Conservation (phyloP, 352 stramenopile genomes). For the Globisporangium perplexum region DNA sequence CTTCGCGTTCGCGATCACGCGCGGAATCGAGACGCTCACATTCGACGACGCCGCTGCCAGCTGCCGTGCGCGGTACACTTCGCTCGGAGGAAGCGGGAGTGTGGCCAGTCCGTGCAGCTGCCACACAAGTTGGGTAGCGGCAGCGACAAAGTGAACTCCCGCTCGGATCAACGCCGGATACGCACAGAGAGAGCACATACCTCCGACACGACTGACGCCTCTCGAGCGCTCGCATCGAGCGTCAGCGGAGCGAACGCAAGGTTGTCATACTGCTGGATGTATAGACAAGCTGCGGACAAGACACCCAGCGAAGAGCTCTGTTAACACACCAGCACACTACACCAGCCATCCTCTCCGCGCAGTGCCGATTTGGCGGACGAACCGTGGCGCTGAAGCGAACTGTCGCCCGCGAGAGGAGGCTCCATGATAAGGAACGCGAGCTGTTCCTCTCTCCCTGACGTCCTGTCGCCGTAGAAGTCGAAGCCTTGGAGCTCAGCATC, state of each 20-base stretch:
- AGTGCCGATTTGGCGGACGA: background rate
- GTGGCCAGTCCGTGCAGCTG: slow-evolving; percentile 2
- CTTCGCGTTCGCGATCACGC: slow-evolving; percentile 39
- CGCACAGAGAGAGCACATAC: slow-evolving; percentile 6
- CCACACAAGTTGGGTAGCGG: background rate
- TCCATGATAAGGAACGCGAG: slow-evolving; percentile 14
- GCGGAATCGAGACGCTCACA: slow-evolving; percentile 6
- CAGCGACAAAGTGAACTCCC: background rate
- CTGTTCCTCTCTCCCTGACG: slow-evolving; percentile 10
- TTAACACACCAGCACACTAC: background rate
- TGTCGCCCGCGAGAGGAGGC: background rate
- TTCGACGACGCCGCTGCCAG: slow-evolving; percentile 13
- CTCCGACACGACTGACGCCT: background rate
- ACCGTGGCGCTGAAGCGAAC: slow-evolving; percentile 5
- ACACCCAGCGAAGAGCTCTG: background rate
- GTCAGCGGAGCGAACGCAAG: slow-evolving; percentile 18
- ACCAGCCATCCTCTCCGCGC: background rate
- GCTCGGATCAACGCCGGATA: background rate
- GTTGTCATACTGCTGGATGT: slow-evolving; percentile 32
- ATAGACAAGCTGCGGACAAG: slow-evolving; percentile 27
- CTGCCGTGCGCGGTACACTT: slow-evolving; percentile 10
- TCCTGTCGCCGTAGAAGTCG: slow-evolving; percentile 13
- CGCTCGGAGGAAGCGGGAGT: background rate
- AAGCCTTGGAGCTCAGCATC: slow-evolving; percentile 4
- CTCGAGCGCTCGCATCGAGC: background rate